These are phyloP conservation scores for Colletotrichum somersetense DNA, from an alignment of 2,329 filamentous ascomycete genomes.

Conservation along the genomic window DNA sequence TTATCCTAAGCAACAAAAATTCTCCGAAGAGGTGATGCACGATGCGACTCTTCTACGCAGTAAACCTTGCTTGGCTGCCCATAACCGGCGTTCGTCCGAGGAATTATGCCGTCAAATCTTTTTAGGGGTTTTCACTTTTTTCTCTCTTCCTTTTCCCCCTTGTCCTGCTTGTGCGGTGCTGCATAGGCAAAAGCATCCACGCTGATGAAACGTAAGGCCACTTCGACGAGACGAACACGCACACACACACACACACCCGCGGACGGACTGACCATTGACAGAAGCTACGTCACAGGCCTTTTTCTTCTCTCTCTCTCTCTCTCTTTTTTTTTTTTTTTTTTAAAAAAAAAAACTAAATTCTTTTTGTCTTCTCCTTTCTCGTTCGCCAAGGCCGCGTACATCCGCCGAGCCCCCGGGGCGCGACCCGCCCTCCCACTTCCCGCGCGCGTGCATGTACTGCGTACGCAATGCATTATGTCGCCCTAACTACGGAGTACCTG, in stretches of 20 bases:
- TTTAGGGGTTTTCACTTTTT: not conserved
- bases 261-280: not conserved
- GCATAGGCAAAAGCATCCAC: not conserved
- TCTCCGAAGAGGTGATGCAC: not conserved
- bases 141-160: not conserved
- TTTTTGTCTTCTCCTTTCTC: not conserved
- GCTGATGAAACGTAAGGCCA: conserved; percentile 26
- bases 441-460: not conserved
- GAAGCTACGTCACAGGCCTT: conserved; percentile 16
- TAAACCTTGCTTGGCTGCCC: not conserved
- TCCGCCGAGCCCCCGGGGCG: not conserved
- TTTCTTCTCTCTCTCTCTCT: too few relatives aligned
- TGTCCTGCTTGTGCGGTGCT: not conserved
- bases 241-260: not conserved
- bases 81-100: conserved; percentile 1
- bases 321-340: too few relatives aligned
- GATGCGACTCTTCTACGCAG: not conserved
- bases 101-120: not conserved
- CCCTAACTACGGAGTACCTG: not conserved
- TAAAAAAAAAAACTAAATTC: too few relatives aligned
- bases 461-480: not conserved
- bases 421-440: conserved; percentile 24
- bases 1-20: not conserved
- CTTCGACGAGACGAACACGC: conserved; percentile 31
- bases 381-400: not conserved